Evolutionary conservation across 352 stramenopile species (phyloP).

Genomic region (Phytophthora quininea): DNA sequence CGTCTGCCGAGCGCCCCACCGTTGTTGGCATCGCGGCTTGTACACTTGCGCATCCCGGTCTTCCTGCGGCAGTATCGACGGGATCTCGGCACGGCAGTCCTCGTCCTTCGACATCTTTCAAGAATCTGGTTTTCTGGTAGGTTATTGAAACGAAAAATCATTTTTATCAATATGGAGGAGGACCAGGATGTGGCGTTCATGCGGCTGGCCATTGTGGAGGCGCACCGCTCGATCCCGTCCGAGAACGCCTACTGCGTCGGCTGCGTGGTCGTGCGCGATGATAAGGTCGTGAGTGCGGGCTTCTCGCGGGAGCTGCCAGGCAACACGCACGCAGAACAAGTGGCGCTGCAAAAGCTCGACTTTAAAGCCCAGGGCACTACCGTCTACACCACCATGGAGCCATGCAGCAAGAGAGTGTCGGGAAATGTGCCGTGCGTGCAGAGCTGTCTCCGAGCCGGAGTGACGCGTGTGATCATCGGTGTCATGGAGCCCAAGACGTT

Average conservation of each 20-base stretch:
- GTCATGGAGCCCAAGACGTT: constrained; percentile 90
- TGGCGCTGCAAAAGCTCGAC: constrained; percentile 80
- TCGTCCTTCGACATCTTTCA: too few species aligned
- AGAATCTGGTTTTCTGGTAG: too few species aligned
- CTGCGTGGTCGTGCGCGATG: constrained; percentile 75
- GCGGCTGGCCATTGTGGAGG: constrained; percentile 79
- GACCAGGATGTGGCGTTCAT: constrained; percentile 64
- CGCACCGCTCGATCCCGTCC: constrained; percentile 72
- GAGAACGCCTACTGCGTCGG: constrained; percentile 85
- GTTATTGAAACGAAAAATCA: too few species aligned
- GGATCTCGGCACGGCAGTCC: constrained; percentile 61
- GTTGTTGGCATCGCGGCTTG: constrained; percentile 37
- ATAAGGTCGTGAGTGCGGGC: constrained; percentile 63
- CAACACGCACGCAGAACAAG: constrained; percentile 91
- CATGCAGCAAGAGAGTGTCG: constrained; percentile 86
- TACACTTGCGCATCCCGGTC: constrained; percentile 27
- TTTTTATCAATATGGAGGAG: constrained; percentile 2
- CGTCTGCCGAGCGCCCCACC: constrained; percentile 39
- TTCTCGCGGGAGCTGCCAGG: constrained; percentile 87
- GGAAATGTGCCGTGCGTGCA: constrained; percentile 85
- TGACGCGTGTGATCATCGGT: constrained; percentile 79
- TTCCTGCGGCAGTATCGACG: constrained; percentile 42
- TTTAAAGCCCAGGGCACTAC: constrained; percentile 70
- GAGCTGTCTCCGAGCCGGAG: constrained; percentile 71
- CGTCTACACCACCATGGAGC: constrained; percentile 92